Base-by-base conservation (phyloP, 495 filamentous ascomycete species). In the Neurospora pannonica region DNA sequence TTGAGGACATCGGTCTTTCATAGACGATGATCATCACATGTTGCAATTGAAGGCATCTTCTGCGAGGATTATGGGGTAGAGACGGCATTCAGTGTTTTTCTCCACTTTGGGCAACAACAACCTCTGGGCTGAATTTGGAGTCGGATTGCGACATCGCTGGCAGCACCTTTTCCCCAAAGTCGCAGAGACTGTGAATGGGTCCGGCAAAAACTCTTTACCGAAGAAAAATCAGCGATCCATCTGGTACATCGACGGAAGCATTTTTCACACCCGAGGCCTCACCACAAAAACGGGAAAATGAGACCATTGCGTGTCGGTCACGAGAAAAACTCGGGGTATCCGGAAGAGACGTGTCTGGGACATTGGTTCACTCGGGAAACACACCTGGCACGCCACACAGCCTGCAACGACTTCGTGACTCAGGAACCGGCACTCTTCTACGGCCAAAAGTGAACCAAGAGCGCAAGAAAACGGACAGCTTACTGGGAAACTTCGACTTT, bases 1-100 rank as follows among this genome's bases (percentile, higher is more conserved):
- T 98, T 78, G 93, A 92, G 74, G 87, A 89, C 67, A 83, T 91
- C 73, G 88, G 85, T 34, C 79, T 92, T 38, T 91, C 80, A 81
- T 80, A 77, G 71, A 75, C 71, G 10, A n/a, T n/a, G 54, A 2
- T 31, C 38, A 8, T 62, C 9, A 10, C n/a, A 4, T 6, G 4
- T 2, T 21, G n/a, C 43, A 48, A 21, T 4, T 13, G 10, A 54
- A 24, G 1, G 48, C 48, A 7, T 62, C 4, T 3, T 31, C 5
- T 31, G 48, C 0, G 24, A 21, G 21, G 48, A n/a, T n/a, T n/a
- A 60, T 5, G 48, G 7, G 48, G 21, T 9, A 60, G 21, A 31
- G 19, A 62, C 5, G 24, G 11, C 9, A 8, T 7, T 62, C 13
- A 10, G 48, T 9, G 24, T 7, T 17, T 7, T 31, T 31, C 54